Evolutionary conservation across 2,329 filamentous ascomycete species (phyloP), one percentile per base, ranked within the genome.

Genomic region (Aaosphaeria arxii): DNA sequence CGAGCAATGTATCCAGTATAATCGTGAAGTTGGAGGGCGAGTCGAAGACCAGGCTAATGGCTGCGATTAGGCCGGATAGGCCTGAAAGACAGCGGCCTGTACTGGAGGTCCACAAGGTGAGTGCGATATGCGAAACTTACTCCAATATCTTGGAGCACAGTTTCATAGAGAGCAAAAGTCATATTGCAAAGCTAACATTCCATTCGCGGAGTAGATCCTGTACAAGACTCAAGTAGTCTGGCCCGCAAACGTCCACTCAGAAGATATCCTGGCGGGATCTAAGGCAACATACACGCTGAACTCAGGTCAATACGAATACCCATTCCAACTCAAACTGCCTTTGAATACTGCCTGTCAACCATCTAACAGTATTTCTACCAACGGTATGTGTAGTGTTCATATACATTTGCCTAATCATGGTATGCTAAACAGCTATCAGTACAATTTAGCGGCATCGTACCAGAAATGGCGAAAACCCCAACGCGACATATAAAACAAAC

Each of bases 1-100:
- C 71, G 24, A 72, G 70, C 46, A 75, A 73, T 54, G 67, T 81
- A 31, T 71, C 70, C 48, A 71, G 68, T 36, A 85, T 94, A 53
- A 77, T 89, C 35, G 88, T 92, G 62, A 94, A 94, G 74, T 81
- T 94, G 31, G 89, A 94, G 65, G 89, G 89, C 57, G 88, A 94
- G 71, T 84, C 84, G 42, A 80, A 79, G 53, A 91, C 88, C 5
- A 79, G 86, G 40, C 71, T 90, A 67, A 74, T 70, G 66, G 81
- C 53, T 72, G 81, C 58, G 56, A 63, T 57, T 51, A 74, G 62
- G 66, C 75, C 68, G 42, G 57, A 63, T 46, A 58, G 66, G 40
- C 63, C 63, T 31, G 74, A 67, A 67, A 75, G 63, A 64, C 74
- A 70, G 66, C 71, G 63, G 62, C 74, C 63, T 52, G 73, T 71